Evolutionary conservation across 768 basidiomycete species (phyloP), one percentile per base, ranked within the genome.

Genomic region (Atractiella rhizophila): DNA sequence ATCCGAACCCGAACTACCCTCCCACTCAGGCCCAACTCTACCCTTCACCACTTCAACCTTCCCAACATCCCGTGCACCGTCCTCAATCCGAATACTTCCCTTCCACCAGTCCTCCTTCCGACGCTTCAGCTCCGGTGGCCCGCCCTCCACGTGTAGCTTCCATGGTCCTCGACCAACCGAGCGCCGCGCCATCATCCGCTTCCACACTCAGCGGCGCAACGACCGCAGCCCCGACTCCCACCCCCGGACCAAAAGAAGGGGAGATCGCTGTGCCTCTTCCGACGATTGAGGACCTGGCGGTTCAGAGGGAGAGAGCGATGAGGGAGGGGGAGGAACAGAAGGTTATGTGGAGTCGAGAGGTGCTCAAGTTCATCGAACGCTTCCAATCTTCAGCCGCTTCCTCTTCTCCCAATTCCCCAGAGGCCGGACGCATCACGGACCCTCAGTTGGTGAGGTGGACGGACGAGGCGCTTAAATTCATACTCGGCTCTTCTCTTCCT

Each of bases 341-440:
- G 50, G 57, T 88, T 5, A 63, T 67, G 21, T 94, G 83, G 82
- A 69, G 70, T 13, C 66, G 78, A 36, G 81, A 88, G 47, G 76
- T 86, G 42, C 57, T 85, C 43, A 68, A 71, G 51, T 70, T 86
- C 43, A 70, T 79, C 40, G 76, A 86, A 39, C 67, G 70, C 39
- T 60, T 65, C 1, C 61, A 64, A 36, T 47, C 54, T 15, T 45
- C 56, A 27, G 43, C 49, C 19, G 35, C 54, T 5, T 54, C 60
- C 37, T 48, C 11, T 50, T 57, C 65, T 4, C 24, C 52, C 11
- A 50, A 55, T 12, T 47, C 57, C 2, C n/a, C n/a, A n/a, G 74
- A 70, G 0, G 69, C 73, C 0, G 60, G 64, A 15, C 56, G 63
- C 27, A 68, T 76, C 46, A 53, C 63, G 11, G 72, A 83, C 50